A percentile compares a stretch with the other conserved stretches of the same genome.
These are phyloP conservation scores for Linum usitatissimum DNA, from an alignment of 345 rosid genomes.

Conservation along the genomic window DNA sequence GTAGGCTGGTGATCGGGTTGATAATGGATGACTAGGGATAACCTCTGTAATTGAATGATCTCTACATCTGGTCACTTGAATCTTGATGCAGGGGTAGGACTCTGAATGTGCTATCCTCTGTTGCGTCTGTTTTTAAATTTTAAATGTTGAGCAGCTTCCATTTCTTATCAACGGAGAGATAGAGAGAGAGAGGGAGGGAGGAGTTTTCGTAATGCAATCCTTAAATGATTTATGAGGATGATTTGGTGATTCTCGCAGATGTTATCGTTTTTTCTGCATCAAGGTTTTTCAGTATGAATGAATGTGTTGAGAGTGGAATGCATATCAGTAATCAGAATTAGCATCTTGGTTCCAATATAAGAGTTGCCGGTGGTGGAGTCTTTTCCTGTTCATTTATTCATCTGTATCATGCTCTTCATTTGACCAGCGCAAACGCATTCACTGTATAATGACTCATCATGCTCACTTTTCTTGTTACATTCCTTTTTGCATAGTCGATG, in stretches of 20 bases:
- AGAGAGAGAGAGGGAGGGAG: background rate
- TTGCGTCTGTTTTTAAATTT: background rate
- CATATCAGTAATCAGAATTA: background rate
- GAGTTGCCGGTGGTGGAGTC: background rate
- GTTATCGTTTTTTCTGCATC: background rate
- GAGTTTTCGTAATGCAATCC: background rate
- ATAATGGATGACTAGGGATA: background rate
- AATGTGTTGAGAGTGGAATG: background rate
- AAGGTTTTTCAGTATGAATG: background rate
- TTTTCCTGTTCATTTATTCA: too few relatives aligned
- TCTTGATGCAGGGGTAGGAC: background rate
- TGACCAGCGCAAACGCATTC: background rate
- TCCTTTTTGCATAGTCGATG: background rate
- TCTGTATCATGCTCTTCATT: background rate
- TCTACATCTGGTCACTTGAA: background rate
- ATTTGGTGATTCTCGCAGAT: too few relatives aligned
- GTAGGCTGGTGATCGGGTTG: background rate
- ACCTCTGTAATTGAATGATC: background rate
- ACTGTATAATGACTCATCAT: background rate
- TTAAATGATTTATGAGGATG: too few relatives aligned
- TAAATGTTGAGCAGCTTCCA: background rate
- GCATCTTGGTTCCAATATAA: background rate
- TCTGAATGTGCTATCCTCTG: background rate
- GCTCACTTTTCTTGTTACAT: background rate
- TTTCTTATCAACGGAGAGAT: background rate